phyloP scores from a whole-genome alignment of 345 rosid genomes.

The Turritis glabra region DNA sequence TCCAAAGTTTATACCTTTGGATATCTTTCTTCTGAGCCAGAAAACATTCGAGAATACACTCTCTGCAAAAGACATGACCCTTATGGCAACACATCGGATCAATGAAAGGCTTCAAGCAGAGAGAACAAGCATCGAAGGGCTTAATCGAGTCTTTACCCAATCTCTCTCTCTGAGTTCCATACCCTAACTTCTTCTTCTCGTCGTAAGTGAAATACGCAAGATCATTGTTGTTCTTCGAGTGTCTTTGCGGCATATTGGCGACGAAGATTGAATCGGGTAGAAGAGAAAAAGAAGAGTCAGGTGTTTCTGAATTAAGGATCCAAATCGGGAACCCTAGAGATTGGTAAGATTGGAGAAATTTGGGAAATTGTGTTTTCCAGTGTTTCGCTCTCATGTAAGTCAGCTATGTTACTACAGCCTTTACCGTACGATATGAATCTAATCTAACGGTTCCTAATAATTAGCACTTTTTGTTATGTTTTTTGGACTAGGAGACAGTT shows the following conservation, averaged over 20 bases:
- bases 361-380: neutral
- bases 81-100: slow-evolving; percentile 90
- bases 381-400: slow-evolving; percentile 12
- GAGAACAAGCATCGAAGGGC: slow-evolving; percentile 93
- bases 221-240: slow-evolving; percentile 96
- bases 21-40: slow-evolving; percentile 90
- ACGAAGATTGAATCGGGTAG: neutral
- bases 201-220: slow-evolving; percentile 97
- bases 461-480: neutral
- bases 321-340: slow-evolving; percentile 42
- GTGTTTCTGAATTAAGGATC: neutral
- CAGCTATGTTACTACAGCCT: neutral
- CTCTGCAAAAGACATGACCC: slow-evolving; percentile 90
- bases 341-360: neutral
- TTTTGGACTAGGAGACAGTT: too few relatives aligned
- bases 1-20: slow-evolving; percentile 49
- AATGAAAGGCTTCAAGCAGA: slow-evolving; percentile 88
- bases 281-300: neutral
- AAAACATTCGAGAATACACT: slow-evolving; percentile 88
- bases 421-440: slow-evolving; percentile 28
- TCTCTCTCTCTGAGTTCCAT: slow-evolving; percentile 95
- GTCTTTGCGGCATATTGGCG: slow-evolving; percentile 87
- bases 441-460: slow-evolving; percentile 21
- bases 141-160: slow-evolving; percentile 93
- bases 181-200: slow-evolving; percentile 91